These are phyloP conservation scores for Sclerotinia spermophila DNA, from an alignment of 2,329 filamentous ascomycete species.

Conservation along the genomic window DNA sequence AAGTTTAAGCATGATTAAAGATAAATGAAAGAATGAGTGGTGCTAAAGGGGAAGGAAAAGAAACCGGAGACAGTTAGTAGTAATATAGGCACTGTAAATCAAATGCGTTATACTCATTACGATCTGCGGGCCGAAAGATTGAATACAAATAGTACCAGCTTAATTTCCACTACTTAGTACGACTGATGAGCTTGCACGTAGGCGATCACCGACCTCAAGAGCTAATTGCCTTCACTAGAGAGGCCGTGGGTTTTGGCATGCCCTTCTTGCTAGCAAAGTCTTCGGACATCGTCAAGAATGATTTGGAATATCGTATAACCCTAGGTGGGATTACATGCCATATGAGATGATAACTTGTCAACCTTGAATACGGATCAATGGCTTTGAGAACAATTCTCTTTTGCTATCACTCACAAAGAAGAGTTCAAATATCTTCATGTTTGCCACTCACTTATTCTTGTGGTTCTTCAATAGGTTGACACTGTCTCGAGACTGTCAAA, in stretches of 20 bases:
- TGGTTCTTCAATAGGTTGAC: not conserved
- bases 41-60: not conserved
- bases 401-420: not conserved
- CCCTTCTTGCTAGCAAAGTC: not conserved
- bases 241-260: not conserved
- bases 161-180: not conserved
- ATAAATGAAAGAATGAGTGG: not conserved
- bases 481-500: not conserved
- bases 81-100: not conserved
- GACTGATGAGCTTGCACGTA: not conserved
- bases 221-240: not conserved
- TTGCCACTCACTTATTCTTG: not conserved
- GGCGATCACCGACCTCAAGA: not conserved
- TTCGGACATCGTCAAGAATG: not conserved
- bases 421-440: not conserved
- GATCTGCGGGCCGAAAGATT: not conserved
- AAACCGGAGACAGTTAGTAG: not conserved
- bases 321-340: not conserved
- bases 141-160: not conserved
- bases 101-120: not conserved
- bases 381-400: not conserved
- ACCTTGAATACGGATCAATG: not conserved
- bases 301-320: not conserved
- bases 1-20: slow-evolving; percentile 10
- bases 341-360: not conserved